Base-by-base conservation (phyloP, 495 filamentous ascomycete species). In the Amphirosellinia nigrospora region DNA sequence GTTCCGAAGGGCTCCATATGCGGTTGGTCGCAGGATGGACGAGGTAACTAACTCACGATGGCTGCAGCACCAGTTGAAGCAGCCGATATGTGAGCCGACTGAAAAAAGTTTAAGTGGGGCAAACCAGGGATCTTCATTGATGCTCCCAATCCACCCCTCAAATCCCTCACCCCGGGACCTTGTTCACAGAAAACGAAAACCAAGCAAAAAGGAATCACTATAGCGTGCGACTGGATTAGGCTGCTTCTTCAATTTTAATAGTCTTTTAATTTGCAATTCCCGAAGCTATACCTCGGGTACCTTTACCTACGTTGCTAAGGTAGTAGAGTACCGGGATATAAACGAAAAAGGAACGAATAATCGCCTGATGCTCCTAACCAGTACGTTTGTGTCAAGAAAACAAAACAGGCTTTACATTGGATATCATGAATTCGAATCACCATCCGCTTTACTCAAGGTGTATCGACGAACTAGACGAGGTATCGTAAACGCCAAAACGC, bases 41-140 rank as follows among this genome's bases (percentile, higher is more conserved):
- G 48, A 60, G 32, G 45, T 32, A 52, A 10, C 10, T 7, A 36
- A 7, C 3, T 62, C 46, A 52, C 43, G 30, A 53, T 59, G 21
- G 36, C 21, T 52, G n/a, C n/a, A n/a, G n/a, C n/a, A n/a, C 45
- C 32, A 32, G 21, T 61, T 38, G 66, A 61, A 69, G 67, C 58
- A 56, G 15, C n/a, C 34, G 36, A n/a, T 34, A 43, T 55, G n/a
- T 11, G 6, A 10, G 8, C 26, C 55, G 36, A 15, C 26, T 38
- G 5, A 23, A 34, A 45, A 64, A 70, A 70, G 64, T 23, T 70
- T 58, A 56, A 63, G 68, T 70, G 68, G 68, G 50, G 43, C 13
- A 34, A 5, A 5, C 3, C 26, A 36, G 43, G 55, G 43, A 50
- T 23, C 43, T 23, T 43, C 36, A 36, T 43, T 10, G 0, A 45